Evolutionary conservation across 2,329 filamentous ascomycete genomes (phyloP).

Genomic region (Sporothrix schenckii): DNA sequence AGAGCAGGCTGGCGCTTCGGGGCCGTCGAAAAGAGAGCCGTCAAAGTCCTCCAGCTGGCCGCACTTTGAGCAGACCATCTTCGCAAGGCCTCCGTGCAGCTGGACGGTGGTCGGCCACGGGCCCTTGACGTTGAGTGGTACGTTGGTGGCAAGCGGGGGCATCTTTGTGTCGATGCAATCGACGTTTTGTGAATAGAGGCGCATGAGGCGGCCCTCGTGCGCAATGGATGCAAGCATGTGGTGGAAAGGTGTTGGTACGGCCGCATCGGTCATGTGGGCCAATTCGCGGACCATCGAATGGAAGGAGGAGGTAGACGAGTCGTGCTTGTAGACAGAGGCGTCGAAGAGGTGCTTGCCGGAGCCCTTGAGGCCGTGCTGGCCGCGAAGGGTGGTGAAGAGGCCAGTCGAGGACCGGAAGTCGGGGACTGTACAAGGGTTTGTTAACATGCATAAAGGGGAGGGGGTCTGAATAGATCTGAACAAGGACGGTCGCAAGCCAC

Average conservation of each 20-base stretch:
- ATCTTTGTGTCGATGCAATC: conserved; percentile 90
- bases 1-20: conserved; percentile 77
- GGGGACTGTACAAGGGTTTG: conserved; percentile 62
- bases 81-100: conserved; percentile 87
- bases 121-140: conserved; percentile 79
- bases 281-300: conserved; percentile 95
- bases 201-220: conserved; percentile 80
- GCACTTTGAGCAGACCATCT: conserved; percentile 98
- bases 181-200: conserved; percentile 95
- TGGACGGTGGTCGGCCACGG: conserved; percentile 95
- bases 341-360: conserved; percentile 97
- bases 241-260: conserved; percentile 86
- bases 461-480: not conserved
- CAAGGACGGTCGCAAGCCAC: conserved; percentile 1
- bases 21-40: conserved; percentile 77
- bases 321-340: conserved; percentile 94
- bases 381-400: conserved; percentile 81
- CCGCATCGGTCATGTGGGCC: conserved; percentile 74
- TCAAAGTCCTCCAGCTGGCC: conserved; percentile 75
- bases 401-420: conserved; percentile 93
- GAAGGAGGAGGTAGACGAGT: conserved; percentile 84
- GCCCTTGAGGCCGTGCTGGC: conserved; percentile 85
- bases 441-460: not conserved
- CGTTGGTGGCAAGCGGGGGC: conserved; percentile 73
- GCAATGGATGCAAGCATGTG: conserved; percentile 89